Evolutionary conservation across 1,139 yeast genomes (phyloP).

Genomic region (Kodamaea sp.): DNA sequence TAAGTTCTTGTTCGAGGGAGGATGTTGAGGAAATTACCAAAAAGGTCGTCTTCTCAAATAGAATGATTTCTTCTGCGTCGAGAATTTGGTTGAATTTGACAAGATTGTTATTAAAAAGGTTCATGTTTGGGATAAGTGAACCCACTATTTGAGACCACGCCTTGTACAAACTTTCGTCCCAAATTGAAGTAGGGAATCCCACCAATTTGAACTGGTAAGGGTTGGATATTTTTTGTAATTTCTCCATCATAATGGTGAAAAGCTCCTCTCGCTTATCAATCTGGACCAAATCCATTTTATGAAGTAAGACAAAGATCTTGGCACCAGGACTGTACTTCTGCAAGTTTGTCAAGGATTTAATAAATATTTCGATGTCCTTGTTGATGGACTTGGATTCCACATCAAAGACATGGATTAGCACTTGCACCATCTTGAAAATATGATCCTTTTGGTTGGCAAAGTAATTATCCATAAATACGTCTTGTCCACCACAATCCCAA

Average conservation of each 20-base stretch:
- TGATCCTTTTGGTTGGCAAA: slow-evolving; percentile 85
- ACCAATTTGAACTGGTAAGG: slow-evolving; percentile 75
- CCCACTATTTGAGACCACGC: slow-evolving; percentile 98
- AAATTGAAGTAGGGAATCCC: slow-evolving; percentile 95
- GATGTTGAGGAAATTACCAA: slow-evolving; percentile 80
- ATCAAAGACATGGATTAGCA: slow-evolving; percentile 94
- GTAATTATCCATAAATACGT: slow-evolving; percentile 93
- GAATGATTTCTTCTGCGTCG: slow-evolving; percentile 86
- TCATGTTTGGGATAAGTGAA: slow-evolving; percentile 90
- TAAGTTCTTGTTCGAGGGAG: slow-evolving; percentile 26
- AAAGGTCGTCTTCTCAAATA: slow-evolving; percentile 93
- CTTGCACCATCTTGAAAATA: slow-evolving; percentile 94
- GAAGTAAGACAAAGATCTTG: slow-evolving; percentile 86
- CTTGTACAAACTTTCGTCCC: slow-evolving; percentile 95
- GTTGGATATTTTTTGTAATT: slow-evolving; percentile 72
- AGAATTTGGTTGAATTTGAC: slow-evolving; percentile 72
- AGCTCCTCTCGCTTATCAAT: slow-evolving; percentile 82
- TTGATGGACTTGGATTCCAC: slow-evolving; percentile 91
- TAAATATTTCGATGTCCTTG: slow-evolving; percentile 90
- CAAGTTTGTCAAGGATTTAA: slow-evolving; percentile 77
- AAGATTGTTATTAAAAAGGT: slow-evolving; percentile 73
- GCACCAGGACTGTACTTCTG: slow-evolving; percentile 89
- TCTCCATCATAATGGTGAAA: slow-evolving; percentile 80
- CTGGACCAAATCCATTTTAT: slow-evolving; percentile 95
- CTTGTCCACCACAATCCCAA: slow-evolving; percentile 99